Evolutionary conservation across 2,329 filamentous ascomycete genomes (phyloP), one percentile per base, ranked within the genome.

Genomic region (Grosmannia serpens): DNA sequence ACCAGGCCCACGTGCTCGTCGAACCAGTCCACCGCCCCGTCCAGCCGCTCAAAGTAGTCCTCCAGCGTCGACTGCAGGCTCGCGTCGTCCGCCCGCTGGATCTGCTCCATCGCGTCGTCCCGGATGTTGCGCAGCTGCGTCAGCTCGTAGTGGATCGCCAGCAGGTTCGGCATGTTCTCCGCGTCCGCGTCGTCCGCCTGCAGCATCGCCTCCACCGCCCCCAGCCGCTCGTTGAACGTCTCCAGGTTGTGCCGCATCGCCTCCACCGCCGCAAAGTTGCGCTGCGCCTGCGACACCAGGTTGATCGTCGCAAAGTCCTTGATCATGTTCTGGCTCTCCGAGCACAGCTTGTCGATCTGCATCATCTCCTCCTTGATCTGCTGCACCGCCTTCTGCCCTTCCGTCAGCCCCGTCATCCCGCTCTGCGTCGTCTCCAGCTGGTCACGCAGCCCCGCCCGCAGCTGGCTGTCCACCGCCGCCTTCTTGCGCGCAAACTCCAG

Each of bases 281-380:
- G 84, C 74, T 99, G 94, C 64, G 95, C 94, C 73, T 96, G 89
- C 58, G 92, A 92, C 58, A 95, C 88, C 61, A 89, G 77, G 71
- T 95, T 94, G 77, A 95, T 94, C 69, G 90, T 89, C 41, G 88
- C 87, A 73, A 99, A 97, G 76, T 99, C 94, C 68, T 88, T 86
- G 68, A 99, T 96, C 84, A 96, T 96, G 70, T 89, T 90, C 76
- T 97, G 92, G 58, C 91, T 91, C 74, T 99, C 95, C 63, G 91
- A 91, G 75, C 94, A 99, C 63, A 99, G 83, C 74, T 89, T 91
- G 76, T 99, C 94, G 67, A 99, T 97, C 74, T 92, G 95, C 79
- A 95, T 91, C 84, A 99, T 94, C 76, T 99, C 94, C 65, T 97
- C 92, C 73, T 95, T 96, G 74, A 96, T 96, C 66, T 88, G 83